Evolutionary conservation across 129 eudicot genomes (phyloP), one percentile per base, ranked within the genome.

Genomic region (Glebionis coronaria): DNA sequence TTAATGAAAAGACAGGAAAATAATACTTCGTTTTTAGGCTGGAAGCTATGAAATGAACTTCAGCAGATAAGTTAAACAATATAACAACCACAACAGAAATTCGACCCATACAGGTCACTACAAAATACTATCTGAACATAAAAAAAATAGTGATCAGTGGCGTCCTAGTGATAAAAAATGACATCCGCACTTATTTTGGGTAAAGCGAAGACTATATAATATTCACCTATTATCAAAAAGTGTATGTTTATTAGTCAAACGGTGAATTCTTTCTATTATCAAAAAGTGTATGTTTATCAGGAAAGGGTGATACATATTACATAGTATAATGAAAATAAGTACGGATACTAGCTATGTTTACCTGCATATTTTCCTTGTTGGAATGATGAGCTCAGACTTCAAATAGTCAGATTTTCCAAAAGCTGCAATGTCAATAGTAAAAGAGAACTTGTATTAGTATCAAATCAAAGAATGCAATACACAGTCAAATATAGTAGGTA

Each of bases 361-460:
- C 78, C 78, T 73, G 78, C 78, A 73, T 73, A 57, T 56, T 73
- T 67, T 19, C 66, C 51, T 59, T 73, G 50, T 56, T 65, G 23
- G 60, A 64, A 18, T 44, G 21, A 14, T 44, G 23, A n/a, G 65
- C 10, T 50, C 62, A 71, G 50, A 60, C 20, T 53, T 35, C 42
- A 35, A 35, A 35, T 35, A 35, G 14, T 72, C 72, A 54, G 65
- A 55, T 65, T 50, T 4, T 46, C 53, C 42, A 27, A 51, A n/a
- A 16, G 61, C 73, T 74, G 73, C 42, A 55, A 73, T 51, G 49
- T 25, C 65, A 72, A 18, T 44, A 20, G 44, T 51, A 54, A 73
- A 16, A 3, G 0, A 23, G 9, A 52, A 60, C 11, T 40, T 2
- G 13, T 5, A 40, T 74, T 66, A 74, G 72, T 56, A 71, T 45